Evolutionary conservation across 1,284 basidiomycete genomes (phyloP).

Genomic region (Leccinum holopus): DNA sequence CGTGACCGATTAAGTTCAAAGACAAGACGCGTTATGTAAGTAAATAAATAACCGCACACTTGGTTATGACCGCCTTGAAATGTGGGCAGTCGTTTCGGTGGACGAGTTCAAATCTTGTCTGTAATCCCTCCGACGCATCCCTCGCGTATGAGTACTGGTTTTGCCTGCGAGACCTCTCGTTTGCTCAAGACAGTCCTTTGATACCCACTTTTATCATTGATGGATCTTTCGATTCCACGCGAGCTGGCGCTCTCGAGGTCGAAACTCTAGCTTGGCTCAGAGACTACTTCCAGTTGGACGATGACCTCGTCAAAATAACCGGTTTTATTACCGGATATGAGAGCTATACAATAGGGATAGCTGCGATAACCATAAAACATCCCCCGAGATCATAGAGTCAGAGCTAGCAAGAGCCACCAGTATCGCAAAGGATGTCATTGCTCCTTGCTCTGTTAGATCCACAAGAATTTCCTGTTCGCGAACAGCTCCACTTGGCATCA

Average conservation of each 20-base stretch:
- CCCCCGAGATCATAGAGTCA: no score
- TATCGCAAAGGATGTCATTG: no score
- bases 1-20: no score
- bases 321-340: no score
- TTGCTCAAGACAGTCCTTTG: constrained; percentile 72
- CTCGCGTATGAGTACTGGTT: constrained; percentile 66
- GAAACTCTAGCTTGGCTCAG: constrained; percentile 59
- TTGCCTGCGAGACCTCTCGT: constrained; percentile 76
- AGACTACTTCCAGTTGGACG: no score
- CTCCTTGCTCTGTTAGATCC: no score
- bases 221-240: constrained; percentile 46
- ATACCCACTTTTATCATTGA: constrained; percentile 73
- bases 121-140: constrained; percentile 8
- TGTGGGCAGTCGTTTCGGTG: constrained; percentile 84
- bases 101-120: constrained; percentile 43
- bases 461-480: no score
- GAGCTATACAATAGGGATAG: no score
- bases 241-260: constrained; percentile 42
- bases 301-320: no score
- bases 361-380: no score
- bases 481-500: no score
- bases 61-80: constrained; percentile 54
- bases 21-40: not conserved
- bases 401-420: no score
- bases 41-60: constrained; percentile 13